Evolutionary conservation across 192 early-diverging fungal species (phyloP), one percentile per base, ranked within the genome.

Genomic region (Physocladia obscura): DNA sequence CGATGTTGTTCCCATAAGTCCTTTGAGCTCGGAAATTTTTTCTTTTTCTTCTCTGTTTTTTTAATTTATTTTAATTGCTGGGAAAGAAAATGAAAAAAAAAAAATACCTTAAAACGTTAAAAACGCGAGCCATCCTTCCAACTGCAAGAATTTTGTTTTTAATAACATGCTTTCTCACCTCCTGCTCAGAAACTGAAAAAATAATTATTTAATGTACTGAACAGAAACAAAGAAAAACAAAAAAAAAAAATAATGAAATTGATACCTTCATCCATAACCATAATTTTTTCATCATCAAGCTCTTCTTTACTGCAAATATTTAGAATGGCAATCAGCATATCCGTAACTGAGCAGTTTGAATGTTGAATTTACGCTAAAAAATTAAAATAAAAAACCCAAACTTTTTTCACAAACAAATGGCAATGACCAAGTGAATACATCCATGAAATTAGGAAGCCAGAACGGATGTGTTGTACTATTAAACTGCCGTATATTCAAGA

Each of bases 391-490:
- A 36, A 0, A 26, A 19, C 15, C 70, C 81, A 67, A 78, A 93
- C 92, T 93, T 70, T 98, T 98, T 81, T 97, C 95, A 31, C 95
- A 93, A 17, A 97, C 93, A 82, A 97, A 97, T 8, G 95, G 95
- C 58, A 98, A 76, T 32, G 91, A 93, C 94, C 96, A 98, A 21
- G 92, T 91, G 73, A 98, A 96, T 3, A 96, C 94, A 71, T 98
- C 96, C 94, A 98, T 95, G 69, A 98, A 98, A 79, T 98, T 96
- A 34, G 94, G 96, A 64, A 98, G 77, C 94, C 94, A 96, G 81
- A 96, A 98, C 44, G 96, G 94, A 70, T 98, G 94, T 31, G 96
- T 91, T 17, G 93, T 92, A 73, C 88, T 91, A 77, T 94, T 94
- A 65, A 89, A 92, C 75, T 96, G 93, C 48, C 96, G 88, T 75